phyloP scores from a whole-genome alignment of 2,329 filamentous ascomycete genomes.

The Monosporascus sp. region DNA sequence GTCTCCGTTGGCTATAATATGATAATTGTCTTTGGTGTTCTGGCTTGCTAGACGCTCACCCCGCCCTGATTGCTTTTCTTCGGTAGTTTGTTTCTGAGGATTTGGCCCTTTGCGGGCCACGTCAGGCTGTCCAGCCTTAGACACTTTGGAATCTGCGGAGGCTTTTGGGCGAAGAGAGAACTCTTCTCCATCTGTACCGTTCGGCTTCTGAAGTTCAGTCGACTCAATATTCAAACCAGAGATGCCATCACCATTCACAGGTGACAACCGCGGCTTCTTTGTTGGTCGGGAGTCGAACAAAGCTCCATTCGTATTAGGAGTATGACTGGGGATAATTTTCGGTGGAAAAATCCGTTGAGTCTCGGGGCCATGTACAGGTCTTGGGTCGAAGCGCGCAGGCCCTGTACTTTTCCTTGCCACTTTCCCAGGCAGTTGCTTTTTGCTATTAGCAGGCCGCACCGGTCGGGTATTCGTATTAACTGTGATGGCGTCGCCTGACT shows the following conservation, averaged over 20 bases:
- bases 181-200: not conserved
- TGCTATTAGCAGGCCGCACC: constrained; percentile 9
- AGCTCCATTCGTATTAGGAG: constrained; percentile 2
- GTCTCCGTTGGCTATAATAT: too few species aligned
- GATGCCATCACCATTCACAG: not conserved
- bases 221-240: not conserved
- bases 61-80: not conserved
- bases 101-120: not conserved
- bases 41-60: not conserved
- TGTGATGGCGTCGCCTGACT: constrained; percentile 12
- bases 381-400: not conserved
- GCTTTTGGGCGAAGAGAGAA: not conserved
- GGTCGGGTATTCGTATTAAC: constrained; percentile 7
- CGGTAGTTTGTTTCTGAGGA: not conserved
- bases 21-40: not conserved
- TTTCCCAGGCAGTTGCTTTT: constrained; percentile 18
- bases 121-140: not conserved
- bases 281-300: constrained; percentile 8
- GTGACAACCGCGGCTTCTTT: constrained; percentile 14
- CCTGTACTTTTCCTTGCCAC: constrained; percentile 18
- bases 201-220: not conserved
- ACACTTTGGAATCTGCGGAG: not conserved
- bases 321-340: constrained; percentile 1
- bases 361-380: constrained; percentile 1
- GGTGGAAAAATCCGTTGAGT: not conserved